phyloP scores from a whole-genome alignment of 2,329 filamentous ascomycete genomes.

The Lasiodiplodia citricola region DNA sequence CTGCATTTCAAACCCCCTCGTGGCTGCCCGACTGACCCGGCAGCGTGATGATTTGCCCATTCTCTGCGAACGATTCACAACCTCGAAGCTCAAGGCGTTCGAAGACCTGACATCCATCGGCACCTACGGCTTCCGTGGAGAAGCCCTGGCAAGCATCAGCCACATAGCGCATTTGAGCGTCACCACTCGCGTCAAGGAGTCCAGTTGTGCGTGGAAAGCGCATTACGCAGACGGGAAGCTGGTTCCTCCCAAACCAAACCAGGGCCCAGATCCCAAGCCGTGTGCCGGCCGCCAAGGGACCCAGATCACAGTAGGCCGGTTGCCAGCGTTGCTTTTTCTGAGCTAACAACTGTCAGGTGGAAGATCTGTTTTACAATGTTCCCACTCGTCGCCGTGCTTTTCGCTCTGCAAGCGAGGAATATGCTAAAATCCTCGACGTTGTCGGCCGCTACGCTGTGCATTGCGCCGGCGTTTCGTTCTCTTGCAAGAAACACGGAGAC shows the following conservation, averaged over 20 bases:
- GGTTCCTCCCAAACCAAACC: slow-evolving; percentile 83
- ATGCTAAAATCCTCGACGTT: slow-evolving; percentile 95
- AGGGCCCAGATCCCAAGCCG: slow-evolving; percentile 82
- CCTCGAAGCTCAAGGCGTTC: slow-evolving; percentile 91
- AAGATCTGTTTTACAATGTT: slow-evolving; percentile 97
- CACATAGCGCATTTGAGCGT: slow-evolving; percentile 96
- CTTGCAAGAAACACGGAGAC: slow-evolving; percentile 95
- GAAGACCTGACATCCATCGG: slow-evolving; percentile 89
- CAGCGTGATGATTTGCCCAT: slow-evolving; percentile 91
- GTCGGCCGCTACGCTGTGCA: slow-evolving; percentile 93
- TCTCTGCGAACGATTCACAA: slow-evolving; percentile 94
- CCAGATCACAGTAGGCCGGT: slow-evolving; percentile 75
- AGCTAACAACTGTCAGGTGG: slow-evolving; percentile 59
- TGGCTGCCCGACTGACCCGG: slow-evolving; percentile 26
- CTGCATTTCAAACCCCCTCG: background rate
- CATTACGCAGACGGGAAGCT: slow-evolving; percentile 85
- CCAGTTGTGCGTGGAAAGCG: slow-evolving; percentile 87
- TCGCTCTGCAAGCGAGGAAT: slow-evolving; percentile 89
- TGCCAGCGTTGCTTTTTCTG: background rate
- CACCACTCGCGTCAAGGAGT: slow-evolving; percentile 90
- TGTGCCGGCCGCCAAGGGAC: slow-evolving; percentile 88
- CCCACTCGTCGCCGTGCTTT: slow-evolving; percentile 88
- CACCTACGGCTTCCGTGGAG: slow-evolving; percentile 97
- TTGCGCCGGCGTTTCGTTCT: slow-evolving; percentile 88
- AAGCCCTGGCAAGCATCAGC: slow-evolving; percentile 95